phyloP scores from a whole-genome alignment of 1,139 yeast genomes.

The Saccharomyces pastorianus region DNA sequence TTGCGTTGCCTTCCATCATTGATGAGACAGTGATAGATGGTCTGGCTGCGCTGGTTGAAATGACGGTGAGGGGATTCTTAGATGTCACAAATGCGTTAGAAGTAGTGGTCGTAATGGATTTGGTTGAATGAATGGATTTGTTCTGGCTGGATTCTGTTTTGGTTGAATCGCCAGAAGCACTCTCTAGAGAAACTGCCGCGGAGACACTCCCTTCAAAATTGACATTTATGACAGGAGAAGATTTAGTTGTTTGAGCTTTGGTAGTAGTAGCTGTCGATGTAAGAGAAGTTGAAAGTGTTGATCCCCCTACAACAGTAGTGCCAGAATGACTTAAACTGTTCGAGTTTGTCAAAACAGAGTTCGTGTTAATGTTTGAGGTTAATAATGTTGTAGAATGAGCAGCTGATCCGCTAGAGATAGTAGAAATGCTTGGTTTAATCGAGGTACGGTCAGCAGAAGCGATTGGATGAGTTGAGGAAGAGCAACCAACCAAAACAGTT shows the following conservation, averaged over 20 bases:
- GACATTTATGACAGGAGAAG: neutral
- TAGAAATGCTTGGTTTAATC: no score
- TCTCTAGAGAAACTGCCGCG: neutral
- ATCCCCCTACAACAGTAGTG: no score
- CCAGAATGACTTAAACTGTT: no score
- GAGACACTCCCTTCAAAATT: neutral
- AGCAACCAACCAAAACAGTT: no score
- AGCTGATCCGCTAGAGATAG: no score
- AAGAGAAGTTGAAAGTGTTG: neutral
- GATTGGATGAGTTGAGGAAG: no score
- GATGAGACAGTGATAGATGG: neutral
- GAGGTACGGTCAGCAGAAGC: no score
- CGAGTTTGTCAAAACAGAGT: no score
- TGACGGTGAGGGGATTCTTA: neutral
- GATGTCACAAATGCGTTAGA: neutral
- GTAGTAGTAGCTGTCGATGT: neutral
- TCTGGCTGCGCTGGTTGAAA: neutral
- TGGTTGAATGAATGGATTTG: neutral
- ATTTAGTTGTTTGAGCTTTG: neutral
- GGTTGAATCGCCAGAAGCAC: neutral
- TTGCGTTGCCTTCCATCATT: neutral
- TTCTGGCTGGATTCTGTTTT: neutral
- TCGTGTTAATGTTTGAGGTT: no score
- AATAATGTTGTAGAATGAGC: no score
- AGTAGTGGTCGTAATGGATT: neutral